phyloP scores from a whole-genome alignment of 192 early-diverging fungal genomes.

The Coemansia guatemalensis region DNA sequence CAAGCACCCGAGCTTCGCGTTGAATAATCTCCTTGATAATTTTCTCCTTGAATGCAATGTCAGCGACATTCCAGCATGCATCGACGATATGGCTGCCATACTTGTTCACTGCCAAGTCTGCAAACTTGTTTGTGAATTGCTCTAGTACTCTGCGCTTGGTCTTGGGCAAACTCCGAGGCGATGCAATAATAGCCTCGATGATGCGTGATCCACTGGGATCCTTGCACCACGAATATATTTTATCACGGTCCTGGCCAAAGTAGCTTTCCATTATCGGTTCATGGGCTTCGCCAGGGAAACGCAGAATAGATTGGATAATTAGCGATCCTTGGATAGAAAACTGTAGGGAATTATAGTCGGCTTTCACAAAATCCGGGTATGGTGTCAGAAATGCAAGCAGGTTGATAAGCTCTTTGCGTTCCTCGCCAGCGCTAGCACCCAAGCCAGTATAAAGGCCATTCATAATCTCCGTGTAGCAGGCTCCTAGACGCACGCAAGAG shows the following conservation, averaged over 20 bases:
- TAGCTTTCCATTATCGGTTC: conserved; percentile 49
- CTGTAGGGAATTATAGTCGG: conserved; percentile 50
- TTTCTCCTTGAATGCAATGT: conserved; percentile 63
- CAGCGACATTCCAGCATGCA: conserved; percentile 69
- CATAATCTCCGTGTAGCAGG: conserved; percentile 62
- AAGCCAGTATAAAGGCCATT: conserved; percentile 58
- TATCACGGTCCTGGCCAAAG: conserved; percentile 12
- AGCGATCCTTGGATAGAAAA: conserved; percentile 69
- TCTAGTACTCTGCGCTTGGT: conserved; percentile 66
- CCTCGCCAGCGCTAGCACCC: conserved; percentile 49
- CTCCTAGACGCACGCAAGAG: conserved; percentile 59
- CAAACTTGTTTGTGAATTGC: conserved; percentile 58
- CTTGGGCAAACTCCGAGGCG: conserved; percentile 57
- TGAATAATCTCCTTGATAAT: conserved; percentile 72
- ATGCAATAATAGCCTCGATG: conserved; percentile 65
- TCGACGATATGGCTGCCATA: conserved; percentile 82
- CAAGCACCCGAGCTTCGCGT: conserved; percentile 55
- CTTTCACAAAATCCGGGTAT: conserved; percentile 47
- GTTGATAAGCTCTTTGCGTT: conserved; percentile 59
- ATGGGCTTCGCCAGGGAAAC: conserved; percentile 65
- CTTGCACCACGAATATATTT: conserved; percentile 53
- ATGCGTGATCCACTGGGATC: conserved; percentile 74
- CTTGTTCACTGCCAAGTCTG: conserved; percentile 64
- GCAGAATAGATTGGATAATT: conserved; percentile 63
- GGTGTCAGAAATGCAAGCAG: conserved; percentile 64